Evolutionary conservation across 1,284 basidiomycete species (phyloP).

Genomic region (Ganoderma lingzhi): DNA sequence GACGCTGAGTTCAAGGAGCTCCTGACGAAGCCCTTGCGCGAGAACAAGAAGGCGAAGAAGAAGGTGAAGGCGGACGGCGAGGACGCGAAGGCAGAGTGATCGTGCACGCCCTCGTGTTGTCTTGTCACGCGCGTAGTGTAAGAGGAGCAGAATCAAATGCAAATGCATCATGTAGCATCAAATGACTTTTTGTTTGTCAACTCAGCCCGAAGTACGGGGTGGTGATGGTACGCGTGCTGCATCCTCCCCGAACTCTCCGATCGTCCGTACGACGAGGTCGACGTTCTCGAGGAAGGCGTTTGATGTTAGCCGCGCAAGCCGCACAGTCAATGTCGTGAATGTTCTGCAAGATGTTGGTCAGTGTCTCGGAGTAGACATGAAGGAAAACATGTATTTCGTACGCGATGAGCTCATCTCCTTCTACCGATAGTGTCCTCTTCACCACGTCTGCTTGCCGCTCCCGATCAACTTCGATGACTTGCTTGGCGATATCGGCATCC

Average conservation of each 20-base stretch:
- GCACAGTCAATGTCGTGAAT: conserved; percentile 80
- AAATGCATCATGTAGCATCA: conserved; percentile 31
- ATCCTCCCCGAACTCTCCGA: conserved; percentile 78
- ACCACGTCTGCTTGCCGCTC: conserved; percentile 86
- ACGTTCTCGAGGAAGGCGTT: conserved; percentile 90
- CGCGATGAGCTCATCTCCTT: conserved; percentile 76
- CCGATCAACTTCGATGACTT: conserved; percentile 84
- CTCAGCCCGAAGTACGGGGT: conserved; percentile 18
- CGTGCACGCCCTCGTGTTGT: conserved; percentile 11
- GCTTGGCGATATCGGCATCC: conserved; percentile 82
- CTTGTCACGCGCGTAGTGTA: conserved; percentile 7
- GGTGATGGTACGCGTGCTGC: conserved; percentile 44
- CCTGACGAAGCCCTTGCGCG: conserved; percentile 82
- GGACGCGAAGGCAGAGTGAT: conserved; percentile 41
- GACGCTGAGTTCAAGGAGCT: conserved; percentile 86
- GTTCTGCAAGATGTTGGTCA: conserved; percentile 51
- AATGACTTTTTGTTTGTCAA: conserved; percentile 17
- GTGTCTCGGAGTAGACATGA: conserved; percentile 9
- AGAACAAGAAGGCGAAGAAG: conserved; percentile 93
- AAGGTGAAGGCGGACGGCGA: conserved; percentile 63
- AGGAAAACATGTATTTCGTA: conserved; percentile 44
- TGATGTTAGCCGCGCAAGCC: conserved; percentile 81
- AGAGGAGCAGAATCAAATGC: conserved; percentile 25
- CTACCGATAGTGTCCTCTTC: conserved; percentile 70
- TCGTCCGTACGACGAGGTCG: conserved; percentile 84